A percentile compares a stretch with the other conserved stretches of the same genome.
phyloP scores from a whole-genome alignment of 495 filamentous ascomycete genomes.

The Penicillium malachiteum region DNA sequence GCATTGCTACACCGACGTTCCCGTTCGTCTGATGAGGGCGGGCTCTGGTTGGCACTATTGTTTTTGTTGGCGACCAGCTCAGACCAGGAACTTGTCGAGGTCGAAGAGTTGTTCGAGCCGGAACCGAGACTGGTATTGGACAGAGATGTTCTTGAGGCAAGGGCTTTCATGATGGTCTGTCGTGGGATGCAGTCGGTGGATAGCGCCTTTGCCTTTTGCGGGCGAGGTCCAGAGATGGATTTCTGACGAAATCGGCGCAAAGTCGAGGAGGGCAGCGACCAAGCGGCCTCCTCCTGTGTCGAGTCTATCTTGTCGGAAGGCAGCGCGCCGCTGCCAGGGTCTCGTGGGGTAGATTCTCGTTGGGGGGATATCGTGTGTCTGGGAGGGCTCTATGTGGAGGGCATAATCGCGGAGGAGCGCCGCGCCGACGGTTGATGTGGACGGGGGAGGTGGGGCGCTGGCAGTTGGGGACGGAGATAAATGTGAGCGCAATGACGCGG shows the following conservation, averaged over 20 bases:
- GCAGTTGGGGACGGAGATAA: constrained; percentile 12
- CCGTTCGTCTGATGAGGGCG: constrained; percentile 32
- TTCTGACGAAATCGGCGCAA: constrained; percentile 43
- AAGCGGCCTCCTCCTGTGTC: constrained; percentile 32
- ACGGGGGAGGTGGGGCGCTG: constrained; percentile 25
- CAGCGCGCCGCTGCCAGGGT: constrained; percentile 10
- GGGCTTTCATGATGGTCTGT: constrained; percentile 85
- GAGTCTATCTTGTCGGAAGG: constrained; percentile 24
- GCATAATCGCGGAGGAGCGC: constrained; percentile 48
- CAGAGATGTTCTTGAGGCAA: constrained; percentile 68
- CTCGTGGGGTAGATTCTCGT: constrained; percentile 21
- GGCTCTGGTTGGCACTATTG: constrained; percentile 20
- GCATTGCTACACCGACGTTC: constrained; percentile 49
- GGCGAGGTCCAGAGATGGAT: constrained; percentile 45
- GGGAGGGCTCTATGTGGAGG: constrained; percentile 40
- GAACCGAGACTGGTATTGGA: not conserved
- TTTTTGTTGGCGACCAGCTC: constrained; percentile 35
- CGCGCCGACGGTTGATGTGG: constrained; percentile 30
- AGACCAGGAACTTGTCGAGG: constrained; percentile 47
- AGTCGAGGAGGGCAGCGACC: constrained; percentile 31
- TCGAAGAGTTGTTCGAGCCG: constrained; percentile 46
- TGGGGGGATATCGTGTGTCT: constrained; percentile 34
- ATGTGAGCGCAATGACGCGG: constrained; percentile 8
- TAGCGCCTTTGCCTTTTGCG: constrained; percentile 52
- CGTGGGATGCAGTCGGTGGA: constrained; percentile 74